Base-by-base conservation (phyloP, 495 filamentous ascomycete genomes). In the Aspergillus homomorphus region DNA sequence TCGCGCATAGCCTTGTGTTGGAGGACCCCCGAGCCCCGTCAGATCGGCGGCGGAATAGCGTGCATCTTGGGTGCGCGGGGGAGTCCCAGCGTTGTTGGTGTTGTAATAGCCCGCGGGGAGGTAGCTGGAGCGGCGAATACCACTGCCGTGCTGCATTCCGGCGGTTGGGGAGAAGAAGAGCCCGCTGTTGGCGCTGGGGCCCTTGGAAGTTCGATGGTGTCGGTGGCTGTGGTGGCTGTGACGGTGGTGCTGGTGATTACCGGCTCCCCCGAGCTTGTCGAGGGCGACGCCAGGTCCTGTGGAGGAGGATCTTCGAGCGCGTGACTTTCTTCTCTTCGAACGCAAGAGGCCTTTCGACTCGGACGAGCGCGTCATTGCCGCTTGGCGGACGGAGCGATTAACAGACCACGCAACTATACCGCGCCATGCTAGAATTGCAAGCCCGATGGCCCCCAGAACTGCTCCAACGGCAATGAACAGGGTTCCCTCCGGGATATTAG, bases 151-250 rank as follows among this genome's bases (percentile, higher is more conserved):
- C 56, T 69, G 63, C 59, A 67, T 64, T 19, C 82, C 85, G 0
- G 93, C 93, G 1, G 94, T 98, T 0, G 94, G 94, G 1, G 91
- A 96, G 74, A 95, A 98, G 82, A 98, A 98, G 4, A 98, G 82
- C 42, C 83, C 87, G 53, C 77, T 76, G 51, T 73, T 74, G 15
- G 81, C 72, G 52, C 72, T 75, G 26, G 77, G 78, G 65, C 68
- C 79, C 64, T 72, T 81, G 77, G 62, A 75, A 66, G 49, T 50
- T 19, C 48, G 48, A 15, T 51, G 48, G 15, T 51, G 48, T 19
- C 48, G 24, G 45, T 84, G 73, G 63, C 69, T 65, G 62, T 75
- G 65, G 64, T 65, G 69, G 51, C 66, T 62, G 41, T 72, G 72
- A 24, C 70, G 70, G 19, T 67, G 48, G 23, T 51, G 46, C 22